phyloP scores from a whole-genome alignment of 192 early-diverging fungal species.

The Geranomyces michiganensis region DNA sequence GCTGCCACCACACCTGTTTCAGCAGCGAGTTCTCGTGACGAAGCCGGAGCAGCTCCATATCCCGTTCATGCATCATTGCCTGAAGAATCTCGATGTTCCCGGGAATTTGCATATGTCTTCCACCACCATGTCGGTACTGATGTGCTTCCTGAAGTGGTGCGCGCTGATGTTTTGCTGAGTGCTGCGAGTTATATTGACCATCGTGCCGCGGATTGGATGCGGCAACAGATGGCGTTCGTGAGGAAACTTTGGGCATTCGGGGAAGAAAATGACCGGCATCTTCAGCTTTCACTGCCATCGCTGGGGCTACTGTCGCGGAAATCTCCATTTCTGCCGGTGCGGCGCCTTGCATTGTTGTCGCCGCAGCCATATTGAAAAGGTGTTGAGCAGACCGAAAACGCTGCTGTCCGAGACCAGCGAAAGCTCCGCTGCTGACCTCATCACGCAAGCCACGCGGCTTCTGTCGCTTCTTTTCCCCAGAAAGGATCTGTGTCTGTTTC shows the following conservation, averaged over 20 bases:
- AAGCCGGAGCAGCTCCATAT: constrained; percentile 46
- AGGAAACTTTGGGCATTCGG: background rate
- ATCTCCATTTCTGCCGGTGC: no score
- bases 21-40: constrained; percentile 54
- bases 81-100: constrained; percentile 47
- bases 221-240: background rate
- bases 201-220: no score
- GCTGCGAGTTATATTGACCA: no score
- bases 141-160: background rate
- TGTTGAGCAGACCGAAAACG: no score
- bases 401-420: no score
- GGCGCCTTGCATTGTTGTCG: no score
- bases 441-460: no score
- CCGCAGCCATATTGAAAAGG: no score
- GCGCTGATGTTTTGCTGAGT: constrained; percentile 1
- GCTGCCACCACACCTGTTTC: constrained; percentile 46
- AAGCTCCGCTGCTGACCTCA: no score
- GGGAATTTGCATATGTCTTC: background rate
- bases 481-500: no score
- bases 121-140: background rate
- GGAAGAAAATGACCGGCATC: constrained; percentile 11
- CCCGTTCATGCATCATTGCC: constrained; percentile 48
- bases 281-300: background rate
- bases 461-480: no score
- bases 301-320: no score